Conservation (phyloP, 2,329 filamentous ascomycete genomes). For the Xylariaceae sp. region DNA sequence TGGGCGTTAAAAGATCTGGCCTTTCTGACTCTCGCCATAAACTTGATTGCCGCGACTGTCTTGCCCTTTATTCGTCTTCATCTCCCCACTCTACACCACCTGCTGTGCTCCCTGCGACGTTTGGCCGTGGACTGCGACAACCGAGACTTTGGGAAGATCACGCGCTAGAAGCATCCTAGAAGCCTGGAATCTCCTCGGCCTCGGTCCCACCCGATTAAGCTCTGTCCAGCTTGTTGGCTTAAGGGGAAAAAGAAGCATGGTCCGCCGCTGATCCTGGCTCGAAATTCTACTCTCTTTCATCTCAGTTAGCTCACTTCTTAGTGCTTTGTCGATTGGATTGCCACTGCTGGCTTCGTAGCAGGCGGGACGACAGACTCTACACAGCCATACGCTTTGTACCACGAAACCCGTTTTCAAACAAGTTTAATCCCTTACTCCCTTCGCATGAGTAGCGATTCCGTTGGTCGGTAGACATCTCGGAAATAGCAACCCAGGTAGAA, state of each 20-base stretch:
- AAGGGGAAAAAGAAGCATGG: conserved; percentile 3
- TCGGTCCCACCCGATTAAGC: neutral
- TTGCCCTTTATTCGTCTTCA: neutral
- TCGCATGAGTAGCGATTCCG: conserved; percentile 4
- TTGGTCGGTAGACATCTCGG: neutral
- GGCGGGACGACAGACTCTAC: neutral
- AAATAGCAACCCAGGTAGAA: conserved; percentile 1
- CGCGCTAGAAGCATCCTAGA: neutral
- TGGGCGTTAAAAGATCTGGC: neutral
- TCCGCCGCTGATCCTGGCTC: neutral
- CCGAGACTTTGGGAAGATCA: neutral
- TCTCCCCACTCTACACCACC: no score
- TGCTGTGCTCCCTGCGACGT: conserved; percentile 1
- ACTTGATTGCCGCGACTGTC: neutral
- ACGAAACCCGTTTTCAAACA: neutral
- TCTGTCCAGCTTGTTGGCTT: neutral
- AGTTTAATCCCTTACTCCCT: neutral
- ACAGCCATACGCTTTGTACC: conserved; percentile 7
- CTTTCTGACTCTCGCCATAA: neutral
- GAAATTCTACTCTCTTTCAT: conserved; percentile 15
- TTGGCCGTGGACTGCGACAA: neutral
- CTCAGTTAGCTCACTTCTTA: conserved; percentile 18
- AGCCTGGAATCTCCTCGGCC: neutral
- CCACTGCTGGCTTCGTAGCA: neutral
- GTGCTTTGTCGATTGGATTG: neutral